Percentiles rank a stretch among this genome's conserved stretches.
These are phyloP conservation scores for Naumovozyma castellii DNA, from an alignment of 805 yeast species.

Conservation along the genomic window DNA sequence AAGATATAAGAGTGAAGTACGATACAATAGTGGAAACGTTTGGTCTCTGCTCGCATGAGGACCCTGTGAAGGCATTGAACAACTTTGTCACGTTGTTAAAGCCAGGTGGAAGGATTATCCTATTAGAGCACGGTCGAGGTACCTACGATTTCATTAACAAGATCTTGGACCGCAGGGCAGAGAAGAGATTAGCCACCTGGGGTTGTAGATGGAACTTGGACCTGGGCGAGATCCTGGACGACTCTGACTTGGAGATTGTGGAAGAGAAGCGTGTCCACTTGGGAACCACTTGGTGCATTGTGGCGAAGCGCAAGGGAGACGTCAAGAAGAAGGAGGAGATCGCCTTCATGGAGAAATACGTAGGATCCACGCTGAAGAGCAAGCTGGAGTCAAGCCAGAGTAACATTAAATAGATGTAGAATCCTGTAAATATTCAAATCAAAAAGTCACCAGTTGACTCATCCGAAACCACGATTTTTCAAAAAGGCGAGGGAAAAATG, in stretches of 20 bases:
- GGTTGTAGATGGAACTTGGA: conserved; percentile 98
- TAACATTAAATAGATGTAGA: too few species aligned
- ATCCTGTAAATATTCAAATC: too few species aligned
- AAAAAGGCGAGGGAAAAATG: too few species aligned
- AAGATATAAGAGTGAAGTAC: conserved; percentile 44
- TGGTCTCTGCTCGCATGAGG: conserved; percentile 92
- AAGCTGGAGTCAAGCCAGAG: conserved; percentile 16
- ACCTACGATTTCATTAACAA: conserved; percentile 67
- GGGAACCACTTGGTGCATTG: conserved; percentile 86
- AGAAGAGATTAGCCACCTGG: conserved; percentile 78
- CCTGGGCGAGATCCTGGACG: conserved; percentile 76
- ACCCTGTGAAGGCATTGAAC: conserved; percentile 73
- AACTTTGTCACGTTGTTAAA: conserved; percentile 65
- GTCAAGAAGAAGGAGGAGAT: conserved; percentile 37
- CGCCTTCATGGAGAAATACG: conserved; percentile 42
- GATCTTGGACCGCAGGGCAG: conserved; percentile 74
- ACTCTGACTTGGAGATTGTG: conserved; percentile 74
- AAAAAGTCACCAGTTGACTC: too few species aligned
- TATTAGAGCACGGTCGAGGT: conserved; percentile 90
- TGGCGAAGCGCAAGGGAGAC: conserved; percentile 68
- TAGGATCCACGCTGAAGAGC: conserved; percentile 31
- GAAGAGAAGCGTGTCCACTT: conserved; percentile 74
- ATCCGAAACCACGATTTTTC: too few species aligned
- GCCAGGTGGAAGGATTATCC: conserved; percentile 82
- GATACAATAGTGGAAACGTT: conserved; percentile 92